Percentiles rank a stretch among this genome's conserved stretches.
These are phyloP conservation scores for Sparassis latifolia DNA, from an alignment of 1,284 basidiomycete genomes.

Conservation along the genomic window DNA sequence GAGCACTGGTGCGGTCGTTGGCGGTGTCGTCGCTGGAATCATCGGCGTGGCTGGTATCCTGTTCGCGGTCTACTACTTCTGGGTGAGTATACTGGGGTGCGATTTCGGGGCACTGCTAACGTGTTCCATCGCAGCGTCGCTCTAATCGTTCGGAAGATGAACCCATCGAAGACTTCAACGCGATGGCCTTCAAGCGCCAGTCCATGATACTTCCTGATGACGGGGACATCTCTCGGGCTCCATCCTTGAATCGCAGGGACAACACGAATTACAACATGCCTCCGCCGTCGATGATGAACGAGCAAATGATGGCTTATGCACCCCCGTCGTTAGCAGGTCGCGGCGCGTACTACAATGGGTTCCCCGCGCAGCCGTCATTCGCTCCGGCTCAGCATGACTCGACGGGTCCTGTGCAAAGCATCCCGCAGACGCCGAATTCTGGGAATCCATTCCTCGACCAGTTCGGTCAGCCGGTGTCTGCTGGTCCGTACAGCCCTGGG, in stretches of 20 bases:
- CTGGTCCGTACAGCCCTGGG: conserved; percentile 20
- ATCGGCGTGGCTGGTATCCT: conserved; percentile 42
- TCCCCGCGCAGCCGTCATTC: conserved; percentile 20
- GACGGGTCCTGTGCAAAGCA: conserved; percentile 9
- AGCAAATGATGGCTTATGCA: conserved; percentile 14
- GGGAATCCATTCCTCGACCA: conserved; percentile 30
- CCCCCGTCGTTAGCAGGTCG: conserved; percentile 6
- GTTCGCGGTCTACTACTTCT: conserved; percentile 44
- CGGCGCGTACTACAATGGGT: conserved; percentile 15
- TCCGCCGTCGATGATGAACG: conserved; percentile 30
- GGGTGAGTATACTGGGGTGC: conserved; percentile 33
- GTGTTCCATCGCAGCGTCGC: conserved; percentile 33
- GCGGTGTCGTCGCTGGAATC: conserved; percentile 46
- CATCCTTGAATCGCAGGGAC: conserved; percentile 4
- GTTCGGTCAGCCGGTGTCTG: conserved; percentile 25
- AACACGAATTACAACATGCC: not conserved
- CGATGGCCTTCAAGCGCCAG: conserved; percentile 48
- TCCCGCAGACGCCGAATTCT: conserved; percentile 16
- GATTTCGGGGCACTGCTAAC: too few species aligned
- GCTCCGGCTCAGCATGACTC: conserved; percentile 20
- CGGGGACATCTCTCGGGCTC: conserved; percentile 13
- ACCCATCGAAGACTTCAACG: conserved; percentile 37
- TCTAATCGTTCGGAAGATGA: conserved; percentile 34
- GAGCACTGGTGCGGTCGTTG: conserved; percentile 34
- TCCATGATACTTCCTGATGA: conserved; percentile 54